A percentile compares a stretch with the other conserved stretches of the same genome.
These are phyloP conservation scores for Penicillium glabrum DNA, from an alignment of 2,329 filamentous ascomycete genomes.

Conservation along the genomic window DNA sequence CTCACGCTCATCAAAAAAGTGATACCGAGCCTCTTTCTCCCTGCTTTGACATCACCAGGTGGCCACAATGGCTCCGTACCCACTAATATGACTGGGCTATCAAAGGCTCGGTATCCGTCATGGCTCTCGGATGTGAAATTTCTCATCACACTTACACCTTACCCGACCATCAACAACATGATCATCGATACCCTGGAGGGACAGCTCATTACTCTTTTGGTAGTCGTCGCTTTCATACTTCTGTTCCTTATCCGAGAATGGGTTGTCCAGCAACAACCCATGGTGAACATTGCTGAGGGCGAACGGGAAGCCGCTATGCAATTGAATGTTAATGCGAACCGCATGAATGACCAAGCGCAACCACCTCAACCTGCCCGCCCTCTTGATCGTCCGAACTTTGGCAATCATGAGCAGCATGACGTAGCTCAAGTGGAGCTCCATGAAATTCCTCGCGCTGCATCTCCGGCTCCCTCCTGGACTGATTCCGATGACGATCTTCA, in stretches of 20 bases:
- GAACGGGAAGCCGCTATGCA: slow-evolving; percentile 54
- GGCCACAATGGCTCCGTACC: slow-evolving; percentile 26
- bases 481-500: slow-evolving; percentile 18
- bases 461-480: slow-evolving; percentile 14
- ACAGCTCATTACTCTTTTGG: slow-evolving; percentile 86
- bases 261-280: slow-evolving; percentile 95
- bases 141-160: slow-evolving; percentile 61
- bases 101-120: slow-evolving; percentile 43
- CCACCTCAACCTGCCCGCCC: slow-evolving; percentile 8
- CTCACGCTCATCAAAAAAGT: slow-evolving; percentile 49
- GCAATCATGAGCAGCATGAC: neutral
- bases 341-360: slow-evolving; percentile 24
- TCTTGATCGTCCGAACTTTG: neutral
- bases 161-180: slow-evolving; percentile 70
- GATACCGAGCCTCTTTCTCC: slow-evolving; percentile 35
- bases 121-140: slow-evolving; percentile 61
- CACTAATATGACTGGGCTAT: slow-evolving; percentile 27
- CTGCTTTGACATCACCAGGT: slow-evolving; percentile 27
- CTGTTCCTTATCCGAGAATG: slow-evolving; percentile 96
- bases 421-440: slow-evolving; percentile 3
- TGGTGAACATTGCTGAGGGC: slow-evolving; percentile 73
- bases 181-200: slow-evolving; percentile 85
- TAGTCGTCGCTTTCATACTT: slow-evolving; percentile 93
- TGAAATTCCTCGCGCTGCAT: slow-evolving; percentile 9
- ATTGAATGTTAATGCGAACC: slow-evolving; percentile 39